Evolutionary conservation across 371 early-diverging fungal genomes (phyloP), one percentile per base, ranked within the genome.

Genomic region (Syncephalastrum racemosum): DNA sequence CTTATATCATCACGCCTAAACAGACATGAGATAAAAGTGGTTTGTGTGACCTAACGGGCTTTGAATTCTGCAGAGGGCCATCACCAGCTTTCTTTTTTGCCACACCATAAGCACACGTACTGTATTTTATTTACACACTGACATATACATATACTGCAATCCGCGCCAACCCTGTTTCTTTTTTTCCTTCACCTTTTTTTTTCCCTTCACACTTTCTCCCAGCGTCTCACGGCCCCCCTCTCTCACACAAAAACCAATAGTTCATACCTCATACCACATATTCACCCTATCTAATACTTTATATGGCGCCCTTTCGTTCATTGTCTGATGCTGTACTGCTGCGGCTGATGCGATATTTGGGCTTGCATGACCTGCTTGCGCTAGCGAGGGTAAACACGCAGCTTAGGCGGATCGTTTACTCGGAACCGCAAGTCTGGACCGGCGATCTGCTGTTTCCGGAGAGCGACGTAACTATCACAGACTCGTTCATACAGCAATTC

Each of bases 341-440:
- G n/a, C 22, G 46, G 20, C 40, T 64, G n/a, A 56, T 46, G 7
- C 23, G 15, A 16, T 59, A 46, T 25, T 44, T 66, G 5, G 50
- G 52, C 3, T 27, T 66, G 39, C 39, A 53, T 10, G 67, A 67
- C 23, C n/a, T 67, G 20, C 49, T 59, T 18, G 47, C 50, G 23
- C 47, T 67, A 10, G 50, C 57, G 5, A 47, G 58, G 20, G 59
- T 49, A 12, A 45, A 68, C 53, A 50, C 31, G 12, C 53, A 40
- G 10, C 39, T 72, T 22, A 49, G 56, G 24, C 23, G 50, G 4
- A 8, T 70, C 22, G 47, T 76, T 2, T 73, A 66, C 48, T 46
- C 52, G 18, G 57, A 67, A 23, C 70, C 73, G 8, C 59, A 60
- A 8, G 60, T 76, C 13, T 76, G 76, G 76, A 64, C 60, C 1